phyloP scores from a whole-genome alignment of 2,329 filamentous ascomycete species.

The Pyrenophora teres region DNA sequence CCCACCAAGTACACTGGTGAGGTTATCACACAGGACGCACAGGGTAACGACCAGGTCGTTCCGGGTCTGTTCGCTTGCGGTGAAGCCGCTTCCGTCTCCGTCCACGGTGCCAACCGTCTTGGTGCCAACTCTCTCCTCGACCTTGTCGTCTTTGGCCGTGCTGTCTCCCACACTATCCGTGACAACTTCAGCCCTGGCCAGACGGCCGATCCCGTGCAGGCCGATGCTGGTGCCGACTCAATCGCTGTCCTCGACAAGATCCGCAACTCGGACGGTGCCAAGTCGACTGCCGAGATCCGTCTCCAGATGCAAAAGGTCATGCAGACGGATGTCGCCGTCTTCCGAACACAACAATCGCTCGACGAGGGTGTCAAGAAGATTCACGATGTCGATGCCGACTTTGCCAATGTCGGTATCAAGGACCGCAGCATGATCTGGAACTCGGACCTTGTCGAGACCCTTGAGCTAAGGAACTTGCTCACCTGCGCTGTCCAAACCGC shows the following conservation, averaged over 20 bases:
- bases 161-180: slow-evolving; percentile 94
- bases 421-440: slow-evolving; percentile 99
- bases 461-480: slow-evolving; percentile 92
- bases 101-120: slow-evolving; percentile 96
- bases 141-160: slow-evolving; percentile 95
- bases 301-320: slow-evolving; percentile 96
- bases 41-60: slow-evolving; percentile 89
- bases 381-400: slow-evolving; percentile 78
- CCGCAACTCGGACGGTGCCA: slow-evolving; percentile 81
- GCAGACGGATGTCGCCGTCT: slow-evolving; percentile 96
- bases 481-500: slow-evolving; percentile 98
- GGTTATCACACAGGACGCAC: slow-evolving; percentile 84
- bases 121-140: slow-evolving; percentile 98
- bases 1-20: slow-evolving; percentile 97
- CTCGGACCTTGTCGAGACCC: slow-evolving; percentile 92
- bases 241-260: slow-evolving; percentile 85
- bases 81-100: slow-evolving; percentile 96
- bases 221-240: slow-evolving; percentile 86
- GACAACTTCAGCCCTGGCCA: slow-evolving; percentile 88
- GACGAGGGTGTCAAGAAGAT: slow-evolving; percentile 93
- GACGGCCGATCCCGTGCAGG: slow-evolving; percentile 76
- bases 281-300: slow-evolving; percentile 86
- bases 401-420: slow-evolving; percentile 87
- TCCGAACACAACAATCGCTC: slow-evolving; percentile 91
- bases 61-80: slow-evolving; percentile 95